Base-by-base conservation (phyloP, 352 stramenopile species). In the Phytopythium mirpurense region DNA sequence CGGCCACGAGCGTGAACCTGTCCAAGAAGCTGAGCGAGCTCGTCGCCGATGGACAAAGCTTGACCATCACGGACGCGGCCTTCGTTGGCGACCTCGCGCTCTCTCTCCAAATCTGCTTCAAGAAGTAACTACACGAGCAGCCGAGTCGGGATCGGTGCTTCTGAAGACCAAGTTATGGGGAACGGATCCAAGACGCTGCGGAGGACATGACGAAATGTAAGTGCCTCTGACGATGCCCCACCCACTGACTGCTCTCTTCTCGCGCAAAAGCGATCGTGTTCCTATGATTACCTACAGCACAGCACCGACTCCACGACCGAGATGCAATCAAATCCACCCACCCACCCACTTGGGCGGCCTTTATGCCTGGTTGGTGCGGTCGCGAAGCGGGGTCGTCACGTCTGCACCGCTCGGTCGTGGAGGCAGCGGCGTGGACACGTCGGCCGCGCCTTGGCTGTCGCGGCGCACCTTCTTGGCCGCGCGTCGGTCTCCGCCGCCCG, bases 11-110 rank as follows among this genome's bases (percentile, higher is more conserved):
- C 54, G 55, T 63, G 5, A 99, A 98, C 61, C 66, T 98, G 32
- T 60, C 86, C 43, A 98, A 97, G 62, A 54, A 85, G 21, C 60
- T 99, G 45, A 72, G 68, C 10, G 84, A 96, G 19, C 68, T 99
- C 18, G 75, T 98, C 16, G 66, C 62, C 5, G 74, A 92, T 62
- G 89, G 92, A 36, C 94, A 98, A 50, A 84, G 37, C 46, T 64
- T 99, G 21, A 97, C 90, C 8, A 79, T 99, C 62, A 98, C 95
- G 14, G 96, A 99, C 74, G 78, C 90, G 12, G 76, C 98, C 15
- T 97, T 98, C 63, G 83, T 87, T 6, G 80, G 80, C 26, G 83
- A 91, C 41, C 57, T 93, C 53, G 78, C 78, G 49, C 60, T 93
- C 19, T 83, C 77, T 27, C 62, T 93, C 47, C 68, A 87, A 45